Evolutionary conservation across 345 rosid genomes (phyloP).

Genomic region (Citrus cavaleriei): DNA sequence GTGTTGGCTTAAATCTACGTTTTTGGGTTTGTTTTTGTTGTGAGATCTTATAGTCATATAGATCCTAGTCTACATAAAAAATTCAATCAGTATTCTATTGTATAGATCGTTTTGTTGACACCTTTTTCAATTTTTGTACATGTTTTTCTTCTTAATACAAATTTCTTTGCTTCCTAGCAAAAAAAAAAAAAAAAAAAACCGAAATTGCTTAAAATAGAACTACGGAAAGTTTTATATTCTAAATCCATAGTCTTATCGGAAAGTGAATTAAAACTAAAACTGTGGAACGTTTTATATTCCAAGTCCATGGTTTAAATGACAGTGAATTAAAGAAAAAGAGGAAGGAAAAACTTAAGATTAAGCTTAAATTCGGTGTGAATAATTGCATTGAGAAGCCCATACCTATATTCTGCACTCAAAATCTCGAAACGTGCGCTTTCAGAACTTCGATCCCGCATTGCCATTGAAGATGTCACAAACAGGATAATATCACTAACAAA

Average conservation of each 20-base stretch:
- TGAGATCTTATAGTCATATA: no score
- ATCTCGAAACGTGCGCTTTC: constrained; percentile 96
- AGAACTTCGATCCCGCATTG: constrained; percentile 84
- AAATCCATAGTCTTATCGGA: neutral
- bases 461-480: constrained; percentile 87
- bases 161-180: no score
- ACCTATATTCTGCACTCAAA: constrained; percentile 79
- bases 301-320: neutral
- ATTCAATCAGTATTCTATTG: no score
- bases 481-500: constrained; percentile 80
- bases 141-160: no score
- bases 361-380: neutral
- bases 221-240: neutral
- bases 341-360: constrained; percentile 8
- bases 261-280: neutral
- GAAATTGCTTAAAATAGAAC: neutral
- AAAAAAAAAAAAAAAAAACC: no score
- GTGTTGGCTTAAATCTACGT: no score
- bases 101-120: no score
- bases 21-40: no score
- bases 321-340: neutral
- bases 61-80: no score
- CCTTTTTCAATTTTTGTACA: no score
- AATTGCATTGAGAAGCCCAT: constrained; percentile 8
- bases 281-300: neutral